Evolutionary conservation across 2,329 filamentous ascomycete genomes (phyloP), one percentile per base, ranked within the genome.

Genomic region (Botrytis elliptica): DNA sequence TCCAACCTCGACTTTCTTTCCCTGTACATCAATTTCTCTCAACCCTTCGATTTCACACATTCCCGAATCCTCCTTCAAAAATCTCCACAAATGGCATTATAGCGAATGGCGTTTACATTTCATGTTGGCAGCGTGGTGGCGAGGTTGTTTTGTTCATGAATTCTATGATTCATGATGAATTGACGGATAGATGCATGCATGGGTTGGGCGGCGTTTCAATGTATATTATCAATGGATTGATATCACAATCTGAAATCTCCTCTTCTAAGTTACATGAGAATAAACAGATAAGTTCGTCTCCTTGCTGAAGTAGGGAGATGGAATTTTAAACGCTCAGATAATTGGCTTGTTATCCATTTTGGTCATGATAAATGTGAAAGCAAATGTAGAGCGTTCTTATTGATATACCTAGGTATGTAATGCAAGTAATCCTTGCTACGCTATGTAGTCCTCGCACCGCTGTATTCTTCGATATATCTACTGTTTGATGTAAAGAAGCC

Each of bases 191-290:
- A 59, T 36, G 44, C 20, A 67, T 67, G 64, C 8, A 40, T 55
- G 6, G 14, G 38, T 29, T 65, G 59, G 59, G 29, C 38, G 68
- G 69, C 55, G 65, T 68, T 57, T 68, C 16, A 68, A 22, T 68
- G 65, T 68, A 68, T 36, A 68, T 42, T 68, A 68, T 36, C 65
- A 42, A 57, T 10, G 65, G 65, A 68, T 68, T 67, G 12, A 52
- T 29, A 55, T 69, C 66, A 69, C 18, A 69, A 57, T 59, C 49
- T 57, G 66, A 69, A 57, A 69, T 69, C 66, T 69, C 66, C 66
- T 69, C 49, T 69, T 29, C 2, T 7, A 57, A 57, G 38, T 57
- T 10, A 44, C 1, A 16, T 57, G 49, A 44, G 49, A 57, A 33
- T 10, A 52, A 14, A 33, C 25, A 55, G 10, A 40, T 18, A 33